Percentiles rank a stretch among this genome's conserved stretches.
Evolutionary conservation across 2,329 filamentous ascomycete species (phyloP).

Genomic region (Chaetomium globosum): DNA sequence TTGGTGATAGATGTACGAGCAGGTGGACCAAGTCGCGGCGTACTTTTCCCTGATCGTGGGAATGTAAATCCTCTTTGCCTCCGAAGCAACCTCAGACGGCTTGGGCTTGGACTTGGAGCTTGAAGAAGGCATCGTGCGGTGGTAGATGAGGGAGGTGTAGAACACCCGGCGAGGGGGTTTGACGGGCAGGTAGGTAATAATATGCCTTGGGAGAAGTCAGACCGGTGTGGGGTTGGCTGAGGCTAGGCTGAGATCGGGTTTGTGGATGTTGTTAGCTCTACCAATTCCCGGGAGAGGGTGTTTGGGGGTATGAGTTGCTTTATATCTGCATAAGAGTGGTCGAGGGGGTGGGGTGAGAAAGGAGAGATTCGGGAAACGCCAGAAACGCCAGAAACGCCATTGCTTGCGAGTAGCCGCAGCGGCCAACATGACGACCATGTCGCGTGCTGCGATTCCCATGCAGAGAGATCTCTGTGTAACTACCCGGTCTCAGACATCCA

Average conservation of each 20-base stretch:
- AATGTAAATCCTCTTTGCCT: slow-evolving; percentile 72
- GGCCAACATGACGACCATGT: slow-evolving; percentile 14
- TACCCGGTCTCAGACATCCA: slow-evolving; percentile 12
- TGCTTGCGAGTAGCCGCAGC: slow-evolving; percentile 1
- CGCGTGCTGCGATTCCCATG: slow-evolving; percentile 19
- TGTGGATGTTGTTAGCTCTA: background rate
- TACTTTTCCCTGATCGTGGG: slow-evolving; percentile 64
- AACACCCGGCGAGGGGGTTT: background rate
- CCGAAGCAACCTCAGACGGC: slow-evolving; percentile 70
- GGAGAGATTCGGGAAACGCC: background rate
- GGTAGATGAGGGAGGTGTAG: background rate
- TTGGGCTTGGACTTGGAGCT: slow-evolving; percentile 55
- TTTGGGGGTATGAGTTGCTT: slow-evolving; percentile 21
- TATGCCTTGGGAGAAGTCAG: background rate
- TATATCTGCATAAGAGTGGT: slow-evolving; percentile 24
- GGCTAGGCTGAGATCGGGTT: slow-evolving; percentile 2
- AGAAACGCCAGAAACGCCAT: background rate
- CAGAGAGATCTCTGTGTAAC: slow-evolving; percentile 26
- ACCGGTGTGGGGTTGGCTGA: background rate
- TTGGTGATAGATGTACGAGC: slow-evolving; percentile 61
- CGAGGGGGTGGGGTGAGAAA: slow-evolving; percentile 8
- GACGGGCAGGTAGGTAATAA: background rate
- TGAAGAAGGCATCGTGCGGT: slow-evolving; percentile 52
- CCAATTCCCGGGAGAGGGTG: slow-evolving; percentile 2
- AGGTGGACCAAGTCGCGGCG: slow-evolving; percentile 56